Conservation (phyloP, 768 basidiomycete genomes). For the Tricholoma saponaceum region DNA sequence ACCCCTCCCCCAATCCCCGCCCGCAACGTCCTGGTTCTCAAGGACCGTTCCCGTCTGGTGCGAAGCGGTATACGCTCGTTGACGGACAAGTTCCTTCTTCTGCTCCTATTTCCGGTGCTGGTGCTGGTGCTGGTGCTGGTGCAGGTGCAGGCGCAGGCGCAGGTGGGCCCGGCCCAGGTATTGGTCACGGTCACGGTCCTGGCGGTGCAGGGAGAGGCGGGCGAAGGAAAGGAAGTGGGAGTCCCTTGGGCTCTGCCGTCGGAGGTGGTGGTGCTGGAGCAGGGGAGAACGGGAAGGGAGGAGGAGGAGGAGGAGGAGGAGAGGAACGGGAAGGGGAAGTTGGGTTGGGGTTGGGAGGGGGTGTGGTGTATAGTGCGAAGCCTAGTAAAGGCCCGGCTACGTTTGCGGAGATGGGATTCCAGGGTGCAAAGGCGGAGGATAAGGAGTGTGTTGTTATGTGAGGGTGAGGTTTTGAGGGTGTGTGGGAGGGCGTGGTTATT, state of each 20-base stretch:
- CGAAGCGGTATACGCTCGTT: conserved; percentile 44
- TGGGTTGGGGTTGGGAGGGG: conserved; percentile 15
- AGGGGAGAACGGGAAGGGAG: conserved; percentile 9
- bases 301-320: conserved; percentile 14
- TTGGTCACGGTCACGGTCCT: too few species aligned
- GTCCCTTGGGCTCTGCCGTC: too few species aligned
- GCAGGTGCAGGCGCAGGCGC: conserved; percentile 12
- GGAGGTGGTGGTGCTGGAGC: too few species aligned
- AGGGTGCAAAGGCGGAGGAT: conserved; percentile 69
- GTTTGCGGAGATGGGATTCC: conserved; percentile 93
- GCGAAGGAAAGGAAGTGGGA: too few species aligned
- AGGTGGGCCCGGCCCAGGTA: too few species aligned
- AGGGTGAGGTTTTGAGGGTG: conserved; percentile 11
- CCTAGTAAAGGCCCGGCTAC: conserved; percentile 54
- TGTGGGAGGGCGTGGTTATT: background rate
- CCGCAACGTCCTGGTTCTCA: conserved; percentile 10
- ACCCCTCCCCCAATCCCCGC: conserved; percentile 9
- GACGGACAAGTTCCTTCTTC: conserved; percentile 29
- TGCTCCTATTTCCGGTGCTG: background rate
- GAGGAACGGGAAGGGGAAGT: background rate
- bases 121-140: conserved; percentile 12
- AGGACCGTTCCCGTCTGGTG: too few species aligned
- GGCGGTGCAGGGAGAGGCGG: too few species aligned
- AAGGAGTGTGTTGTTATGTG: conserved; percentile 90
- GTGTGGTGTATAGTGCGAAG: conserved; percentile 18